Evolutionary conservation across 805 yeast genomes (phyloP).

Genomic region (Zygotorulaspora sp.): DNA sequence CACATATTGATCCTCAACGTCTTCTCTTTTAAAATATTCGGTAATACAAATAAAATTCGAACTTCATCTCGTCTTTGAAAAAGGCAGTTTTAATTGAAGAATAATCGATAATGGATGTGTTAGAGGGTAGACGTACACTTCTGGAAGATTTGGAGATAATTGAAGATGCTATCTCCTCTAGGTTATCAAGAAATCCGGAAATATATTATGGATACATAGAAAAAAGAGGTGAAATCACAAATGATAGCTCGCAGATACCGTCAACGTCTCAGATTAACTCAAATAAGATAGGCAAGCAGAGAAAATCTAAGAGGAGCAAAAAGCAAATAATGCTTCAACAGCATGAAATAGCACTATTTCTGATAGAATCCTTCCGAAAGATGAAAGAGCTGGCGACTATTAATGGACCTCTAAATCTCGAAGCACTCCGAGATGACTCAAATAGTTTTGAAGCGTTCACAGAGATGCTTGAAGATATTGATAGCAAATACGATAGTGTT

Average conservation of each 20-base stretch:
- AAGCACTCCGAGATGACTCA: slow-evolving; percentile 30
- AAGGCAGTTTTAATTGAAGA: too few species aligned
- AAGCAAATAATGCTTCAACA: slow-evolving; percentile 56
- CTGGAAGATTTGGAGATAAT: slow-evolving; percentile 68
- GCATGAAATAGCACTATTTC: slow-evolving; percentile 58
- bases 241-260: slow-evolving; percentile 9
- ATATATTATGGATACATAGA: slow-evolving; percentile 38
- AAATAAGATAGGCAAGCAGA: slow-evolving; percentile 32
- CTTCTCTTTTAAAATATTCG: too few species aligned
- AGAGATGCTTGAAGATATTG: slow-evolving; percentile 10
- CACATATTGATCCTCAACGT: too few species aligned
- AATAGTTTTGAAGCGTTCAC: slow-evolving; percentile 31
- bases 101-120: slow-evolving; percentile 9
- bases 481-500: slow-evolving; percentile 8
- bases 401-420: slow-evolving; percentile 27
- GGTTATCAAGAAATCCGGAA: slow-evolving; percentile 60
- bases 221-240: slow-evolving; percentile 5
- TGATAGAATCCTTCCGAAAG: slow-evolving; percentile 42
- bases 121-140: slow-evolving; percentile 39
- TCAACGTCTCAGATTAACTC: slow-evolving; percentile 23
- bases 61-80: too few species aligned
- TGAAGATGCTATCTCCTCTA: slow-evolving; percentile 57
- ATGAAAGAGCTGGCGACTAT: slow-evolving; percentile 21
- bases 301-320: slow-evolving; percentile 40
- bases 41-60: too few species aligned